Evolutionary conservation across 2,329 filamentous ascomycete genomes (phyloP).

Genomic region (Fusarium nygamai): DNA sequence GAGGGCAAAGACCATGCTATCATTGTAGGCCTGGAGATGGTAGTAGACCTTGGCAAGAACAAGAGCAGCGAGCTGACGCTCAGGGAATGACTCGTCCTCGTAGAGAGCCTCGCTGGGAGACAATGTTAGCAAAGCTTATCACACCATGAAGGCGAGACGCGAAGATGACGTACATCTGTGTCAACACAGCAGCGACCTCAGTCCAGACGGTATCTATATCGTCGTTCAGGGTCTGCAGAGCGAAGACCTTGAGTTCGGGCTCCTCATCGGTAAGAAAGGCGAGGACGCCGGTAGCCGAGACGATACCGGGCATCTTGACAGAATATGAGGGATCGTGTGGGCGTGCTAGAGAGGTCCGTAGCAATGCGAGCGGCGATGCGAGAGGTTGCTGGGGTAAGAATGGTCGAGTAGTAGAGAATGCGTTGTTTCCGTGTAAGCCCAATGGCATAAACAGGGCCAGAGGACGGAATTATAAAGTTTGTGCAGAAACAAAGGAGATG

Average conservation of each 20-base stretch:
- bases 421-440: conserved; percentile 32
- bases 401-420: conserved; percentile 24
- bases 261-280: conserved; percentile 97
- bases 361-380: conserved; percentile 31
- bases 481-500: conserved; percentile 14
- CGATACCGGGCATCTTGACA: conserved; percentile 84
- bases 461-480: conserved; percentile 8
- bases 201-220: conserved; percentile 98
- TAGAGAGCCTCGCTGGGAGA: conserved; percentile 86
- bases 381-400: conserved; percentile 26
- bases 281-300: conserved; percentile 92
- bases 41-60: conserved; percentile 99
- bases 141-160: neutral
- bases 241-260: conserved; percentile 92
- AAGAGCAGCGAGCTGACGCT: conserved; percentile 92
- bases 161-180: conserved; percentile 77
- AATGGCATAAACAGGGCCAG: conserved; percentile 36
- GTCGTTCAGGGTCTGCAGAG: conserved; percentile 92
- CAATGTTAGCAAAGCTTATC: conserved; percentile 17
- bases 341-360: conserved; percentile 29
- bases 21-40: conserved; percentile 97
- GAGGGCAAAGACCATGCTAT: conserved; percentile 98
- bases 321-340: conserved; percentile 29
- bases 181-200: conserved; percentile 91
- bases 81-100: conserved; percentile 93